Evolutionary conservation across 1,139 yeast genomes (phyloP).

Genomic region (Diutina catenulata): DNA sequence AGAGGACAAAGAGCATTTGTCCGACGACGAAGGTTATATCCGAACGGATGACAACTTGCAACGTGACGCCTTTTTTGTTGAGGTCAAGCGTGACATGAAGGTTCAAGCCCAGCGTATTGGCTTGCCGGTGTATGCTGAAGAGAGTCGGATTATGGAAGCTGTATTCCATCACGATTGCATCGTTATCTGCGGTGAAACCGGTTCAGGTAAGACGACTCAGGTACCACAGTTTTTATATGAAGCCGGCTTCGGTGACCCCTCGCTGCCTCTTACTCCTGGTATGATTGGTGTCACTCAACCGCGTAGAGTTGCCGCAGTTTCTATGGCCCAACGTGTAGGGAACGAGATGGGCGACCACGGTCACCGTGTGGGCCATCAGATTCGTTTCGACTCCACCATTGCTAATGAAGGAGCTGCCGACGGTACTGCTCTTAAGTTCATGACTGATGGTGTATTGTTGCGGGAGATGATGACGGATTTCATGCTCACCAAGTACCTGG

Average conservation of each 20-base stretch:
- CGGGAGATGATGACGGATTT: slow-evolving; percentile 90
- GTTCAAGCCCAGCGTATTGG: slow-evolving; percentile 58
- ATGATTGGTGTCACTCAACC: slow-evolving; percentile 13
- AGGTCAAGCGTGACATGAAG: slow-evolving; percentile 50
- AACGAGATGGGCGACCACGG: slow-evolving; percentile 77
- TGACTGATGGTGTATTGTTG: slow-evolving; percentile 97
- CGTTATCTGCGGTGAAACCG: slow-evolving; percentile 77
- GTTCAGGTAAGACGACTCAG: slow-evolving; percentile 82
- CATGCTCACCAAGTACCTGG: slow-evolving; percentile 67
- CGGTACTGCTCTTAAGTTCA: slow-evolving; percentile 77
- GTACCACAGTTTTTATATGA: slow-evolving; percentile 75
- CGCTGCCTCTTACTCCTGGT: slow-evolving; percentile 59
- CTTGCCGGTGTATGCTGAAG: slow-evolving; percentile 86
- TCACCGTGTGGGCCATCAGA: slow-evolving; percentile 74
- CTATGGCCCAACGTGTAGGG: slow-evolving; percentile 88
- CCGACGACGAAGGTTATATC: slow-evolving; percentile 43
- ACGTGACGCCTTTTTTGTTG: slow-evolving; percentile 58
- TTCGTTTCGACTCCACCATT: slow-evolving; percentile 75
- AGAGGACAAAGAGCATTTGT: slow-evolving; percentile 48
- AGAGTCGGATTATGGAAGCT: slow-evolving; percentile 92
- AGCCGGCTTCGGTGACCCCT: slow-evolving; percentile 16
- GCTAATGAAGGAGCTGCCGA: slow-evolving; percentile 34
- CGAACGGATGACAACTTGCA: slow-evolving; percentile 42
- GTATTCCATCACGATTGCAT: slow-evolving; percentile 85
- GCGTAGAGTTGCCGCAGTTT: slow-evolving; percentile 53